Evolutionary conservation across 306 rosid species (phyloP), one percentile per base, ranked within the genome.

Genomic region (Lagenaria siceraria): DNA sequence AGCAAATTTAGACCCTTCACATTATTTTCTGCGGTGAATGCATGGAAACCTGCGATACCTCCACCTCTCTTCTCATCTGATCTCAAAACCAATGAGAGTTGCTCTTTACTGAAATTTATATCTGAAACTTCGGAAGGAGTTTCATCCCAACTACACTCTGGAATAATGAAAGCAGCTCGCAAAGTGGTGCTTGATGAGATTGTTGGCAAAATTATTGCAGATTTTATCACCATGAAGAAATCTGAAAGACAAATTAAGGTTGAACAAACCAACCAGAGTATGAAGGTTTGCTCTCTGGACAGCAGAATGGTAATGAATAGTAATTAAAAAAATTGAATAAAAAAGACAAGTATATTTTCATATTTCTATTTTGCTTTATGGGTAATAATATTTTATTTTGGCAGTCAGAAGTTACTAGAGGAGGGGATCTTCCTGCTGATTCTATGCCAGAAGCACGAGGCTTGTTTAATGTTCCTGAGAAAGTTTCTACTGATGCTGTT

Each of bases 161-260:
- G 93, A 69, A 78, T 92, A 76, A 84, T 90, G 90, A 95, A 90
- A 88, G 80, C 97, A 17, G 90, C 97, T 78, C 99, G 93, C 51
- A 92, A 90, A 79, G 96, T 87, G 82, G 80, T 95, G 83, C 83
- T 95, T 17, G 99, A 95, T 85, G 99, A 94, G 63, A 90, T 95
- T 77, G 88, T 95, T 77, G 86, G 97, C 60, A 87, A 76, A 79
- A 78, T 86, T 62, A 92, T 95, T 83, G 88, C 87, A 65, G 92
- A 90, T 58, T 90, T 89, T 87, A 79, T 87, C 80, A 76, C 82
- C 27, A 80, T 82, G 63, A 90, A 76, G 85, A 95, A 92, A 83
- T 59, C 29, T 62, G 79, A 72, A 80, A 89, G 82, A 80, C 86
- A 77, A 17, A 56, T 63, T 8, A 92, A 86, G 74, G 85, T 59